Base-by-base conservation (phyloP, 306 rosid genomes). In the Lablab purpureus region DNA sequence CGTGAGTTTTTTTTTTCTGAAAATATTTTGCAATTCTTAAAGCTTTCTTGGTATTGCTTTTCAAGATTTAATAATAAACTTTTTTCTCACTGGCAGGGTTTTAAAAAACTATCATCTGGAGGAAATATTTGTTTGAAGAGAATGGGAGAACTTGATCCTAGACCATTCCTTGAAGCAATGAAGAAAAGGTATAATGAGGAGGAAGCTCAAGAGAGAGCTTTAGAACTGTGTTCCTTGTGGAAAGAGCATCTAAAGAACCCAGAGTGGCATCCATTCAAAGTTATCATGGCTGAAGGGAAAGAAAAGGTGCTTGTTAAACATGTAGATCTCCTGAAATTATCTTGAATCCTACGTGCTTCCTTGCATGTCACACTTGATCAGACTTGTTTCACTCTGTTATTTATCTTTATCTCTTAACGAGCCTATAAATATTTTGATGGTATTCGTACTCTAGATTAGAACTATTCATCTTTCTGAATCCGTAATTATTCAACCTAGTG, bases 141-240 rank as follows among this genome's bases (percentile, higher is more conserved):
- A 90, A 88, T 95, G 99, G 99, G 99, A 67, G 96, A 93, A 86
- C 92, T 95, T 47, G 94, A 95, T 76, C 56, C 66, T 58, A 85
- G 60, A 81, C 98, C 99, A 25, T 95, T 95, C 86, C 74, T 72
- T 63, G 89, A 92, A 86, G 93, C 85, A 77, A 78, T 89, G 90
- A 85, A 84, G 86, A 87, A 77, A 87, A 95, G 77, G 70, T 92
- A 92, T 84, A 87, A 74, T 17, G 89, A 83, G 84, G 96, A 95
- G 41, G 91, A 89, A 46, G 97, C 92, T 49, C 94, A 95, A 75
- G 92, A 88, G 15, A 87, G 75, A 84, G 96, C 98, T 34, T 72
- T 91, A 62, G 92, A 90, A 81, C 74, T 92, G 14, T 91, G 99
- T 87, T 89, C 96, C 8, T 55, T 95, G 79, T 95, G 99, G 99